Evolutionary conservation across 2,329 filamentous ascomycete species (phyloP), one percentile per base, ranked within the genome.

Genomic region (Lachnellula occidentalis): DNA sequence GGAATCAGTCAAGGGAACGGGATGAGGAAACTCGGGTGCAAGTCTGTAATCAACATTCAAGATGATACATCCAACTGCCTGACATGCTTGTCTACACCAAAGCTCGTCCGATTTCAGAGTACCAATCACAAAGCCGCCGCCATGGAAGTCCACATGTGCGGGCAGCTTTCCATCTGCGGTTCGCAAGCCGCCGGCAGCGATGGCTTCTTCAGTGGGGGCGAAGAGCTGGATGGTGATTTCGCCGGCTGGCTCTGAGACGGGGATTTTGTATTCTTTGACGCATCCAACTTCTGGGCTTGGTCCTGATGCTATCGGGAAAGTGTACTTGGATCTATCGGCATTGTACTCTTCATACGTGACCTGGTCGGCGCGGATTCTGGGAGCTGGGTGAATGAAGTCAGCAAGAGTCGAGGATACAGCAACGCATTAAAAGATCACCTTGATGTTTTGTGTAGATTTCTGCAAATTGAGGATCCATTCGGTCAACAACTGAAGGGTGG

Each of bases 21-120:
- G 76, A 56, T 76, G 78, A 11, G 70, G 69, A 58, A 72, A 66
- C 49, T 78, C 72, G 0, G 76, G 76, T 1, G 74, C 73, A 8
- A 78, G 65, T 15, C 62, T 48, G 47, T 76, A 76, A 21, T 70
- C 69, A 2, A 74, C 67, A 57, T 71, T 73, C 14, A 76, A 61
- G n/a, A 71, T 70, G 1, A 72, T 54, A 48, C 49, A 60, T 3
- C 61, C 61, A 2, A 62, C 43, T 4, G 41, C 47, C 46, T 60
- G 55, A 41, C 59, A 61, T 2, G 37, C 51, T 50, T 63, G 56
- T 50, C 59, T 48, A 48, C 60, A 62, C 61, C 61, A 63, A 1
- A 51, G 51, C 11, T 61, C 61, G 41, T 63, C 61, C 3, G 49
- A 56, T 27, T 54, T 50, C 0, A 63, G 45, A 34, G 41, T 49